Evolutionary conservation across 768 basidiomycete species (phyloP), one percentile per base, ranked within the genome.

Genomic region (Lanmaoa pseudosensibilis): DNA sequence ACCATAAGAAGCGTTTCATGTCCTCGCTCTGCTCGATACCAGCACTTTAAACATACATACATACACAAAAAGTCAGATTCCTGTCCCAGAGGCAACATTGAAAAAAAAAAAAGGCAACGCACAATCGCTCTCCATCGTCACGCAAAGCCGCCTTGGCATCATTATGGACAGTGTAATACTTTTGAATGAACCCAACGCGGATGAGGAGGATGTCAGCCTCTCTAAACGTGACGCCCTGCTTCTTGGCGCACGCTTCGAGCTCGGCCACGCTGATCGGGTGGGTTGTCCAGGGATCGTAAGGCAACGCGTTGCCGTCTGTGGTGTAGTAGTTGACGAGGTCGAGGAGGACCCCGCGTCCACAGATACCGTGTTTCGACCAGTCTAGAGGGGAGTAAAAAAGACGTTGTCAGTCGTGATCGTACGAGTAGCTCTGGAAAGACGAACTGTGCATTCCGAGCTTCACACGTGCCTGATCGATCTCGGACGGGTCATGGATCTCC

Each of bases 1-100:
- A 85, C 86, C 87, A 89, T n/a, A 87, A 69, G 72, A 87, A 88
- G 10, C 80, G 78, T 60, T 86, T 88, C 86, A 86, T 86, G 40
- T 84, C 84, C 18, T 86, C 83, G 23, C 79, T 77, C 66, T 86
- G 85, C 56, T 87, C 84, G 46, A 88, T 82, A 2, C 86, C 86
- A 39, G 86, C 84, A 60, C 86, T 87, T 19, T 6, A 16, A 48
- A 41, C 4, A 27, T 5, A 2, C 3, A 6, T 4, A 27, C 27
- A 27, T 27, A 6, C 18, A 18, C 18, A 11, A 34, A 0, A 33
- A 6, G 23, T 56, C 43, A 43, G 39, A 13, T 19, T 30, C 12
- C 0, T 37, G 15, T 39, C n/a, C n/a, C 25, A 12, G n/a, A 4
- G 5, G 2, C 11, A 5, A 21, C 4, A 13, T 16, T 18, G 50